These are phyloP conservation scores for Lachnellula arida DNA, from an alignment of 2,329 filamentous ascomycete genomes.

Conservation along the genomic window DNA sequence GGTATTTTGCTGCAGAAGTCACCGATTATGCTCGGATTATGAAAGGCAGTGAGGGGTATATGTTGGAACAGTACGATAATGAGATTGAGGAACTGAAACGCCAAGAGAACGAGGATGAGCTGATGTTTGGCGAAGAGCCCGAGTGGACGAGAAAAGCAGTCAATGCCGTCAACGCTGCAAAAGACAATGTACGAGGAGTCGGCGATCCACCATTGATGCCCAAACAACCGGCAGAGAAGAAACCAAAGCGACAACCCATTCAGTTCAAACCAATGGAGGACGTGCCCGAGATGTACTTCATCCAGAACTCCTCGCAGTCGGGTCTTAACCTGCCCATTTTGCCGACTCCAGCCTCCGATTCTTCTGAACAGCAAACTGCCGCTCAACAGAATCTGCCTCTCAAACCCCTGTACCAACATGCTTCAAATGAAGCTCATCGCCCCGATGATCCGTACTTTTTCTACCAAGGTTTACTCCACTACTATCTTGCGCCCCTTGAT, in stretches of 20 bases:
- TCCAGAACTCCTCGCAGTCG: slow-evolving; percentile 43
- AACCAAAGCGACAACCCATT: slow-evolving; percentile 43
- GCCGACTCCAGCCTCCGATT: slow-evolving; percentile 6
- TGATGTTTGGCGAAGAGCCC: slow-evolving; percentile 88
- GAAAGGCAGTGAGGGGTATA: slow-evolving; percentile 88
- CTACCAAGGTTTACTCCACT: slow-evolving; percentile 67
- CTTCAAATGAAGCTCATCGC: slow-evolving; percentile 21
- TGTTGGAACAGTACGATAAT: slow-evolving; percentile 71
- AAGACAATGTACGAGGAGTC: slow-evolving; percentile 67
- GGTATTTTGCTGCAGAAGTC: slow-evolving; percentile 92
- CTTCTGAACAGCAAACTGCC: background rate
- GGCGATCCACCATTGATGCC: slow-evolving; percentile 56
- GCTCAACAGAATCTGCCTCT: background rate
- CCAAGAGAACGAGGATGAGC: slow-evolving; percentile 84
- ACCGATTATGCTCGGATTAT: slow-evolving; percentile 93
- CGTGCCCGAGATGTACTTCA: slow-evolving; percentile 46
- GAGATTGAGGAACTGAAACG: slow-evolving; percentile 70
- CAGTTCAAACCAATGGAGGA: slow-evolving; percentile 42
- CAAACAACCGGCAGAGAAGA: slow-evolving; percentile 46
- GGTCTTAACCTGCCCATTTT: slow-evolving; percentile 35
- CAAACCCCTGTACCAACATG: slow-evolving; percentile 7
- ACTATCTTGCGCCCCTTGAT: slow-evolving; percentile 67
- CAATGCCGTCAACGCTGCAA: slow-evolving; percentile 65
- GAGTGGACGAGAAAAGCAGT: slow-evolving; percentile 89
- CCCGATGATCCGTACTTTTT: slow-evolving; percentile 55